Conservation (phyloP, 2,329 filamentous ascomycete species). For the Aspergillus tamarii region DNA sequence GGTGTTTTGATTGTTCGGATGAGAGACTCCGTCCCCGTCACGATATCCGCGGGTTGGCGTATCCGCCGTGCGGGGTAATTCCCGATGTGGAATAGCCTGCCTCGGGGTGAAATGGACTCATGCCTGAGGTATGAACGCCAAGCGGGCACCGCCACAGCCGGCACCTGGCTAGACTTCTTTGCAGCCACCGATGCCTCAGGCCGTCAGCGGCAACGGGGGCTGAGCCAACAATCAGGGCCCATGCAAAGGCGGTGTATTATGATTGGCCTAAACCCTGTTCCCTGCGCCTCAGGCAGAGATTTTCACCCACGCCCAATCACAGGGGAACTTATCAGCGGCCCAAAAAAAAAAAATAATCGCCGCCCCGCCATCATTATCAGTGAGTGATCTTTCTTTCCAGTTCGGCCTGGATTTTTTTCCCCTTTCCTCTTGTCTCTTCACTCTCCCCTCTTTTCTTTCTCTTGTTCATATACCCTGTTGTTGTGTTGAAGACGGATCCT, state of each 20-base stretch:
- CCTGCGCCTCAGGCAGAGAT: slow-evolving; percentile 25
- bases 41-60: slow-evolving; percentile 1
- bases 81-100: slow-evolving; percentile 14
- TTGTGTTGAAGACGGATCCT: slow-evolving; percentile 5
- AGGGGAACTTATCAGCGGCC: slow-evolving; percentile 3
- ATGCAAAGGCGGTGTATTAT: slow-evolving; percentile 4
- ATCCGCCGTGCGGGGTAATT: slow-evolving; percentile 23
- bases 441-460: slow-evolving; percentile 4
- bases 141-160: background rate
- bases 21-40: background rate
- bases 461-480: slow-evolving; percentile 13
- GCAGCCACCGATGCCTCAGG: background rate
- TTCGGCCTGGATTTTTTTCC: slow-evolving; percentile 8
- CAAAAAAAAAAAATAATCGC: slow-evolving; percentile 15
- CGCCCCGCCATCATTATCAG: slow-evolving; percentile 11
- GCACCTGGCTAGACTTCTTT: background rate
- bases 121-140: slow-evolving; percentile 1
- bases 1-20: background rate
- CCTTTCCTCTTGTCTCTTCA: slow-evolving; percentile 12
- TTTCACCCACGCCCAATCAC: slow-evolving; percentile 13
- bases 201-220: background rate
- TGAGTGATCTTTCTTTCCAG: slow-evolving; percentile 6
- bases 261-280: slow-evolving; percentile 3
- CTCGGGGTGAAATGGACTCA: background rate
- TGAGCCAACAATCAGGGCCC: slow-evolving; percentile 10